phyloP scores from a whole-genome alignment of 257 asterid species.

The Gentiana dahurica region DNA sequence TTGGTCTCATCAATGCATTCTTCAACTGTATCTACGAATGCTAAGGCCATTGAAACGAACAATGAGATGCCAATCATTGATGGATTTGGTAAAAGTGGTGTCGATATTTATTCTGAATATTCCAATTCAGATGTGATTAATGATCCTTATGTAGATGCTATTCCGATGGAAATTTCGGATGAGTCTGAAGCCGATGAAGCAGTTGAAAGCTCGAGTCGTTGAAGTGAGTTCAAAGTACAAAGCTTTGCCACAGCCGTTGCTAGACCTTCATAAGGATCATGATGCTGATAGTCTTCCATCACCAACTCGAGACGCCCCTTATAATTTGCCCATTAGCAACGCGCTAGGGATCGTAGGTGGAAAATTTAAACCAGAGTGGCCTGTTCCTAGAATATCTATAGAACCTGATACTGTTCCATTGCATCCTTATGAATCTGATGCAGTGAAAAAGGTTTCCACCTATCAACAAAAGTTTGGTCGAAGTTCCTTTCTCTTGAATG shows the following conservation, averaged over 20 bases:
- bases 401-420: constrained; percentile 27
- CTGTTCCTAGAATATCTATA: constrained; percentile 38
- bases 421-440: constrained; percentile 92
- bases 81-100: constrained; percentile 15
- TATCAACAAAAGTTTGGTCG: constrained; percentile 89
- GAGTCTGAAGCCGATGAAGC: constrained; percentile 18
- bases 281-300: constrained; percentile 96
- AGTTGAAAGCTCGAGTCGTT: constrained; percentile 19
- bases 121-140: constrained; percentile 18
- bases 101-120: constrained; percentile 21
- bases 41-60: constrained; percentile 13
- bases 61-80: constrained; percentile 20
- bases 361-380: constrained; percentile 66
- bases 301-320: constrained; percentile 64
- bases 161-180: constrained; percentile 24
- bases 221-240: constrained; percentile 36
- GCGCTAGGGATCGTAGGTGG: constrained; percentile 34
- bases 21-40: constrained; percentile 17
- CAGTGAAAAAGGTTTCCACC: constrained; percentile 84
- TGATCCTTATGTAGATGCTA: constrained; percentile 21
- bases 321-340: constrained; percentile 40
- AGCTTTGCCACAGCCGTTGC: constrained; percentile 55
- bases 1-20: constrained; percentile 29
- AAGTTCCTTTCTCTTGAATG: constrained; percentile 44
- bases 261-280: constrained; percentile 91